Base-by-base conservation (phyloP, 2,329 filamentous ascomycete genomes). In the Trichoderma sp. region DNA sequence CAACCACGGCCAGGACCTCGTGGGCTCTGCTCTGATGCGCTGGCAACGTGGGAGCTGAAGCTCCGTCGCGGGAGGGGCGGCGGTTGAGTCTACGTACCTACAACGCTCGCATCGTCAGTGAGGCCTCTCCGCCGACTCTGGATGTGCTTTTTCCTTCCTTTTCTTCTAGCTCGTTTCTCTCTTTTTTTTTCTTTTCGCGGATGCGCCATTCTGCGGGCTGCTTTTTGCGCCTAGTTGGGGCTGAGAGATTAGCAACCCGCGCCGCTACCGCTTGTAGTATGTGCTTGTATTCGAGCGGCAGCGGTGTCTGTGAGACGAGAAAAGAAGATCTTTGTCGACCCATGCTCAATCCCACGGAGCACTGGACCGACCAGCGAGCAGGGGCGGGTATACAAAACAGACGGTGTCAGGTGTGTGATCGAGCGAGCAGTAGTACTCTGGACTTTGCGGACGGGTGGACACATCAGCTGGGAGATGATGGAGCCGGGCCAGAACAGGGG, bases 171-270 rank as follows among this genome's bases (percentile, higher is more conserved):
- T 34, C 17, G 17, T 52, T 58, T 41, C 34, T 43, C 39, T 10
- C 14, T n/a, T n/a, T 7, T 14, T 41, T 26, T 30, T 51, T 26
- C 19, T 28, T 26, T 39, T 47, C 39, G 48, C 45, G 43, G 48
- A 65, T 41, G 63, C 55, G 63, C 63, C 52, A 52, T 64, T 44
- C 44, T 58, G 65, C 47, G 64, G 67, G 67, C 67, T 68, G 64
- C 54, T 43, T 68, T 66, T 67, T 66, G 68, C 68, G 68, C 68
- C 68, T 63, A 51, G 57, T 43, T 59, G 26, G 41, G 34, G 41
- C n/a, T 56, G 48, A 56, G 45, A 26, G 9, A 43, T 45, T 45
- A 58, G 28, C 17, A 26, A 21, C 34, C 41, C 34, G 19, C 34
- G 34, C 34, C 34, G 34, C 34, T 39, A 10, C 34, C 34, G 34